These are phyloP conservation scores for Coniosporium apollinis DNA, from an alignment of 495 filamentous ascomycete species.

Conservation along the genomic window DNA sequence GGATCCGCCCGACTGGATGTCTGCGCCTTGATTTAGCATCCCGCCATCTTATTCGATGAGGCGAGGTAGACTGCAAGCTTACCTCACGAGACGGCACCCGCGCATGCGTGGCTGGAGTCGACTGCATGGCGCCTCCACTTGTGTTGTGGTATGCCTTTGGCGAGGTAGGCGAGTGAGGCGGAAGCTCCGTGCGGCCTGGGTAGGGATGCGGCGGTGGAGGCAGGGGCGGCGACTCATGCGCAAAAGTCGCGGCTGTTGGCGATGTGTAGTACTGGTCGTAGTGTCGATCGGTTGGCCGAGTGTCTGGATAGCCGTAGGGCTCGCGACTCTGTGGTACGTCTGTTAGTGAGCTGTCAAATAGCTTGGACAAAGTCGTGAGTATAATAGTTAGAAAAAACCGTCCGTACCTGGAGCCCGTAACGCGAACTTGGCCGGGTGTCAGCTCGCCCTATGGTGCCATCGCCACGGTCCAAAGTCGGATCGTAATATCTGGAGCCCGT, in stretches of 20 bases:
- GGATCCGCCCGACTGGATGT: slow-evolving; percentile 56
- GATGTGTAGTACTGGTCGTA: too few species aligned
- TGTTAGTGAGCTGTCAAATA: too few species aligned
- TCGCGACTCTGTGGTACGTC: too few species aligned
- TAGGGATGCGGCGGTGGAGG: background rate
- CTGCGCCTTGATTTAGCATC: slow-evolving; percentile 23
- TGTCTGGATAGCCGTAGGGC: too few species aligned
- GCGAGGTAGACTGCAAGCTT: slow-evolving; percentile 5
- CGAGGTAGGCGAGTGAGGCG: background rate
- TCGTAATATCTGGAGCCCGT: slow-evolving; percentile 30
- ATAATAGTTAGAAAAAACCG: too few species aligned
- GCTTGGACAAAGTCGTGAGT: too few species aligned
- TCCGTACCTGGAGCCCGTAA: too few species aligned
- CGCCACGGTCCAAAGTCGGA: slow-evolving; percentile 26
- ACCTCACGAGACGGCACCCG: too few species aligned
- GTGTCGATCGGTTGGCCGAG: too few species aligned
- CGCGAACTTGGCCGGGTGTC: too few species aligned
- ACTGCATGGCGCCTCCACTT: background rate
- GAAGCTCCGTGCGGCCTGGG: background rate
- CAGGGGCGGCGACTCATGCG: background rate
- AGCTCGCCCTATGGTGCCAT: slow-evolving; percentile 13
- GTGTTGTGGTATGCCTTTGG: background rate
- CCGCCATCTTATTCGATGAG: background rate
- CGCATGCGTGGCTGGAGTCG: too few species aligned
- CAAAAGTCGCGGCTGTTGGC: background rate